Percentiles rank a stretch among this genome's conserved stretches.
Conservation (phyloP, 2,329 filamentous ascomycete genomes). For the Alternaria consortialis region DNA sequence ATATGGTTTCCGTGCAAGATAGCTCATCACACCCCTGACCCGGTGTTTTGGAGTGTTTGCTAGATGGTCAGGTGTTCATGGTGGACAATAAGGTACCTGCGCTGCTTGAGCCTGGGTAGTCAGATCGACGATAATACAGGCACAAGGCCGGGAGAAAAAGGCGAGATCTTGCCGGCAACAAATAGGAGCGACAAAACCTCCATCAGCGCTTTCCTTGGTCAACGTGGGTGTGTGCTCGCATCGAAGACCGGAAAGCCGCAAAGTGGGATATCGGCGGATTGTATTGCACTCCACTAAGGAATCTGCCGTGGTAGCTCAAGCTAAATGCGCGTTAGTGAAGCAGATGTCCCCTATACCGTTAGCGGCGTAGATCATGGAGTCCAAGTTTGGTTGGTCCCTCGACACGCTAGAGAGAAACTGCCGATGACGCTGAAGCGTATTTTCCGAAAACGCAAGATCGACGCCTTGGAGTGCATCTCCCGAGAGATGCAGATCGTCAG, state of each 20-base stretch:
- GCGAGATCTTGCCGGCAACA: not conserved
- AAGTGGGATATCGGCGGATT: not conserved
- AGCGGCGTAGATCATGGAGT: not conserved
- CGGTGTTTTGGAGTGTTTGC: constrained; percentile 2
- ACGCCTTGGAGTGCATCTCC: not conserved
- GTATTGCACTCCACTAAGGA: not conserved
- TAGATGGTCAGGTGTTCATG: not conserved
- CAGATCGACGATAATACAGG: not conserved
- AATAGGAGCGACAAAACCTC: not conserved
- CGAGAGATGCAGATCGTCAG: constrained; percentile 11
- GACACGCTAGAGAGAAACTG: not conserved
- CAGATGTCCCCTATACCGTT: not conserved
- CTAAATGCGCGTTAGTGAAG: not conserved
- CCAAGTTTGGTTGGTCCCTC: not conserved
- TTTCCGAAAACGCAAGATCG: constrained; percentile 11
- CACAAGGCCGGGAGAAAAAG: not conserved
- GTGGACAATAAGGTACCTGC: not conserved
- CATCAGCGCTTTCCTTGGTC: not conserved
- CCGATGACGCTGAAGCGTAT: not conserved
- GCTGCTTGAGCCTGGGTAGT: not conserved
- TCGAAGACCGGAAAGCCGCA: not conserved
- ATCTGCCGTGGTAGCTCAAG: not conserved
- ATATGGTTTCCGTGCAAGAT: not conserved
- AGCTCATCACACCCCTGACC: constrained; percentile 1
- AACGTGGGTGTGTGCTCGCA: not conserved